A percentile compares a stretch with the other conserved stretches of the same genome.
Evolutionary conservation across 257 asterid genomes (phyloP).

Genomic region (Scutellaria minor): DNA sequence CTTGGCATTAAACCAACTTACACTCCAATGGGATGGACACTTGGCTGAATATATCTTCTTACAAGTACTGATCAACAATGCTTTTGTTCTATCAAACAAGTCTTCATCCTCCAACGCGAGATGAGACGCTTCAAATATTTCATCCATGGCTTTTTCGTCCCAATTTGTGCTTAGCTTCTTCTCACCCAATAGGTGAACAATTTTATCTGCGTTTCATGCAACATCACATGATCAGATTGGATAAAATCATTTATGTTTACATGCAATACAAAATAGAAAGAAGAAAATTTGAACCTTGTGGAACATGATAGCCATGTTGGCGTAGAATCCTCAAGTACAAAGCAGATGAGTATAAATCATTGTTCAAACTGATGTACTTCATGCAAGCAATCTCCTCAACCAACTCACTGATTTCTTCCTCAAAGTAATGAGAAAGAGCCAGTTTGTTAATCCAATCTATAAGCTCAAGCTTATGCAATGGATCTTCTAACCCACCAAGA

Average conservation of each 20-base stretch:
- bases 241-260: not conserved
- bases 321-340: conserved; percentile 55
- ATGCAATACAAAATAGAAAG: not conserved
- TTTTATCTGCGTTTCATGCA: conserved; percentile 40
- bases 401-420: conserved; percentile 41
- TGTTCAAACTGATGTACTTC: not conserved
- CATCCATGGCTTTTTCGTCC: conserved; percentile 35
- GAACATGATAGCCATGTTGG: conserved; percentile 56
- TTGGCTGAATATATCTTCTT: not conserved
- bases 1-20: conserved; percentile 57
- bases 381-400: conserved; percentile 24
- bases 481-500: conserved; percentile 30
- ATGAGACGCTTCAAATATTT: conserved; percentile 62
- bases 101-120: conserved; percentile 44
- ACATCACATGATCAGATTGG: not conserved
- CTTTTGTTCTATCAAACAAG: conserved; percentile 37
- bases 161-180: conserved; percentile 28
- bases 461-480: conserved; percentile 45
- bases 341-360: conserved; percentile 44
- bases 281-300: conserved; percentile 46
- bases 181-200: conserved; percentile 35
- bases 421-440: conserved; percentile 46
- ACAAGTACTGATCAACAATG: not conserved
- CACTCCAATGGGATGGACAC: conserved; percentile 51
- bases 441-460: conserved; percentile 48